Evolutionary conservation across 2,329 filamentous ascomycete genomes (phyloP).

Genomic region (Colletotrichum limetticola): DNA sequence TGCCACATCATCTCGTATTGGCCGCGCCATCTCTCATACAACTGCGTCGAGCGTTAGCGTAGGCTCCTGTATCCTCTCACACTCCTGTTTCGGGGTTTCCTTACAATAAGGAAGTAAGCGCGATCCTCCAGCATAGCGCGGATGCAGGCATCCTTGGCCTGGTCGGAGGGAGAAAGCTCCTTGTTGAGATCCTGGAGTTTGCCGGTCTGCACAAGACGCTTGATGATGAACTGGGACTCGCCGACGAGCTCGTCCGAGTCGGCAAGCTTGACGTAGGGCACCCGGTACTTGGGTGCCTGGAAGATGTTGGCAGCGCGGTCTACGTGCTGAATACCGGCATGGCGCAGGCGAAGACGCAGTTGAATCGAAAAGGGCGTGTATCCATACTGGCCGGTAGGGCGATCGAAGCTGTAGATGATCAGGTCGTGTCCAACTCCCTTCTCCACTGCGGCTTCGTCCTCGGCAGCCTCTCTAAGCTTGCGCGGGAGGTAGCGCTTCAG

Average conservation of each 20-base stretch:
- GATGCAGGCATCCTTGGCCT: constrained; percentile 36
- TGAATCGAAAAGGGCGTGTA: constrained; percentile 37
- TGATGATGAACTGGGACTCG: constrained; percentile 36
- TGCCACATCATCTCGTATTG: constrained; percentile 36
- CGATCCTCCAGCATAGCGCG: constrained; percentile 37
- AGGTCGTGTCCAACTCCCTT: constrained; percentile 33
- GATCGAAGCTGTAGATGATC: constrained; percentile 38
- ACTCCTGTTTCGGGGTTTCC: background rate
- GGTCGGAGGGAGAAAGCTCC: constrained; percentile 21
- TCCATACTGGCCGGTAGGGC: constrained; percentile 32
- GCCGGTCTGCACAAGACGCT: constrained; percentile 35
- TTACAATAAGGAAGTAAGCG: constrained; percentile 37
- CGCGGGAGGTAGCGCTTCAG: constrained; percentile 32
- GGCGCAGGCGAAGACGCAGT: constrained; percentile 37
- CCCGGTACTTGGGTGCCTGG: constrained; percentile 37
- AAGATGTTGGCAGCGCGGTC: constrained; percentile 32
- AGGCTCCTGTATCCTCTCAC: too few relatives aligned
- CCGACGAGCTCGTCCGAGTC: constrained; percentile 37
- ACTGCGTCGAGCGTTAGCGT: constrained; percentile 19
- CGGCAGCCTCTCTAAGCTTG: constrained; percentile 33
- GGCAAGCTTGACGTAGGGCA: constrained; percentile 37
- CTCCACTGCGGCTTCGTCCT: constrained; percentile 35
- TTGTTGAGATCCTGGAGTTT: constrained; percentile 33
- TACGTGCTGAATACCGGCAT: constrained; percentile 36
- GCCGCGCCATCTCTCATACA: constrained; percentile 39